These are phyloP conservation scores for Amanita pseudoporphyria DNA, from an alignment of 768 basidiomycete genomes.

Conservation along the genomic window DNA sequence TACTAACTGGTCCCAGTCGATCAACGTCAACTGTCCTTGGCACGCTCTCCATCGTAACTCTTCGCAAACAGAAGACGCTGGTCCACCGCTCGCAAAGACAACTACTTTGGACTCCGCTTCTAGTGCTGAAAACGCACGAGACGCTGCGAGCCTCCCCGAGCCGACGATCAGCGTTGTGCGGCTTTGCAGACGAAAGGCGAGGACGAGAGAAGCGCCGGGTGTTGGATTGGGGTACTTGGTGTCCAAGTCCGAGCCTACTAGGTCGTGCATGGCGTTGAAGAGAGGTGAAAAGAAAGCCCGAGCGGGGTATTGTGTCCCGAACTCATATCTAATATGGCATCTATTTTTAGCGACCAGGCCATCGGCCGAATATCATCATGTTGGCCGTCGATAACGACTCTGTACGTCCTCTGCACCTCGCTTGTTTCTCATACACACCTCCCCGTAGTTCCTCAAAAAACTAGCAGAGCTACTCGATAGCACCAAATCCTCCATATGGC, in stretches of 20 bases:
- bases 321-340: neutral
- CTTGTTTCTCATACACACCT: slow-evolving; percentile 6
- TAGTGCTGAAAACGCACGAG: slow-evolving; percentile 73
- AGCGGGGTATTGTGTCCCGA: neutral
- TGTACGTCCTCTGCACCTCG: slow-evolving; percentile 23
- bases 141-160: slow-evolving; percentile 68
- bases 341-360: neutral
- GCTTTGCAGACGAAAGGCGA: slow-evolving; percentile 58
- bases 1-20: slow-evolving; percentile 43
- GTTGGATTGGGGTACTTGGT: slow-evolving; percentile 28
- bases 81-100: slow-evolving; percentile 46
- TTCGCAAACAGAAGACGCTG: slow-evolving; percentile 45
- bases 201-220: slow-evolving; percentile 65
- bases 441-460: slow-evolving; percentile 62
- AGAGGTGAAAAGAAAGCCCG: neutral
- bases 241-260: too few species aligned
- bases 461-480: slow-evolving; percentile 60
- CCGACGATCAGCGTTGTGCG: slow-evolving; percentile 66
- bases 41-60: slow-evolving; percentile 61
- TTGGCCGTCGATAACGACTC: slow-evolving; percentile 48
- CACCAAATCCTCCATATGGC: slow-evolving; percentile 77
- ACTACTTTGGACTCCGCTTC: slow-evolving; percentile 71
- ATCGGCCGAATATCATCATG: slow-evolving; percentile 23
- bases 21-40: slow-evolving; percentile 43
- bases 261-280: neutral